Evolutionary conservation across 2,329 filamentous ascomycete species (phyloP).

Genomic region (Hymenoscyphus fraxineus): DNA sequence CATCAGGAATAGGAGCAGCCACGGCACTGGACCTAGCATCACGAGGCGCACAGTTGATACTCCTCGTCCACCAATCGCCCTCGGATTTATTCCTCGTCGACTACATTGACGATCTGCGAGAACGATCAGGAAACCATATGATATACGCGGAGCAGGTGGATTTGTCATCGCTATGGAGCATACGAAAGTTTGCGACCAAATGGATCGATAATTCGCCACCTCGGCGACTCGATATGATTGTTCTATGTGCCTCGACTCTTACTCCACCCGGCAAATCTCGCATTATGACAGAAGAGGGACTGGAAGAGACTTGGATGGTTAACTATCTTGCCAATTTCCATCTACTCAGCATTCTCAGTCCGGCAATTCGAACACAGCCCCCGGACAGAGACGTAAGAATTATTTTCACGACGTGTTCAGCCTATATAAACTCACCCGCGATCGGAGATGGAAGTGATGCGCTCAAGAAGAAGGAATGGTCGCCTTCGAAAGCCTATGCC

Average conservation of each 20-base stretch:
- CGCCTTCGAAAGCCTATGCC: conserved; percentile 56
- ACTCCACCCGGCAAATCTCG: conserved; percentile 63
- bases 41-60: conserved; percentile 84
- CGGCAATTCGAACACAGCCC: conserved; percentile 85
- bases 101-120: conserved; percentile 83
- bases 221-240: conserved; percentile 81
- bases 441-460: conserved; percentile 48
- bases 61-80: conserved; percentile 78
- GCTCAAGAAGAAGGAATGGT: conserved; percentile 49
- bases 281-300: conserved; percentile 66
- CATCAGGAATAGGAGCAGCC: conserved; percentile 82
- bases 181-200: conserved; percentile 89
- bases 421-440: conserved; percentile 76
- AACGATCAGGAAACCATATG: conserved; percentile 72
- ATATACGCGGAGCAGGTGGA: conserved; percentile 97
- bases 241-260: conserved; percentile 78
- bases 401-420: conserved; percentile 80
- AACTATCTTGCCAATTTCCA: conserved; percentile 98
- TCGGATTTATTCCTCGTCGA: conserved; percentile 87
- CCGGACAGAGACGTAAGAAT: conserved; percentile 90
- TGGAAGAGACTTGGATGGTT: conserved; percentile 89
- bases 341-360: conserved; percentile 83
- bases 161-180: conserved; percentile 79
- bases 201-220: conserved; percentile 97
- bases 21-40: conserved; percentile 70